A percentile compares a stretch with the other conserved stretches of the same genome.
Conservation (phyloP, 2,329 filamentous ascomycete species). For the Alternaria metachromatica region DNA sequence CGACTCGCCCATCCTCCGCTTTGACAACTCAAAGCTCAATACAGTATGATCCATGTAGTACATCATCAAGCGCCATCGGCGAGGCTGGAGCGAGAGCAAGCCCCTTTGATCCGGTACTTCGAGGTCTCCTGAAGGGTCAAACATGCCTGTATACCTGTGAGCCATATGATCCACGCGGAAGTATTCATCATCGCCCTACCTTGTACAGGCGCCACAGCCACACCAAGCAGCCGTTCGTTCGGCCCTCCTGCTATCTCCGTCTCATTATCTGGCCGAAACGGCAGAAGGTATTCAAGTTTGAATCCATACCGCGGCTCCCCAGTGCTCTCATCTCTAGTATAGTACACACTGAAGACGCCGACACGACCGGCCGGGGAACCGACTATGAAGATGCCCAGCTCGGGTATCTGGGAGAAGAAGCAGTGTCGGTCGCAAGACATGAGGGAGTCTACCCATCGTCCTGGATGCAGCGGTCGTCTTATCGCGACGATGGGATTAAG, state of each 20-base stretch:
- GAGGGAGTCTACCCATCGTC: background rate
- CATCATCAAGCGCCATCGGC: slow-evolving; percentile 71
- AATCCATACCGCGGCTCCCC: slow-evolving; percentile 53
- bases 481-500: slow-evolving; percentile 43
- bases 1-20: slow-evolving; percentile 15
- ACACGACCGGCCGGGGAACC: slow-evolving; percentile 72
- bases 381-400: slow-evolving; percentile 72
- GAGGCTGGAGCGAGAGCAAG: background rate
- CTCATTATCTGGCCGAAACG: slow-evolving; percentile 40
- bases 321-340: slow-evolving; percentile 41
- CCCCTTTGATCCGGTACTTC: background rate
- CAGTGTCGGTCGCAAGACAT: slow-evolving; percentile 60
- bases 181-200: slow-evolving; percentile 34
- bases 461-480: slow-evolving; percentile 39
- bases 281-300: slow-evolving; percentile 64
- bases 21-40: slow-evolving; percentile 70
- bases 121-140: background rate
- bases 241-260: slow-evolving; percentile 8
- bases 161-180: background rate
- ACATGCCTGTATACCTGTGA: background rate
- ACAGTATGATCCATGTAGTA: slow-evolving; percentile 75
- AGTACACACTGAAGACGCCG: slow-evolving; percentile 66
- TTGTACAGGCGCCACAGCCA: slow-evolving; percentile 71
- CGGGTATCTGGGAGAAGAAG: slow-evolving; percentile 69
- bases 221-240: slow-evolving; percentile 63